Evolutionary conservation across 768 basidiomycete species (phyloP).

Genomic region (Amanita inopinata): DNA sequence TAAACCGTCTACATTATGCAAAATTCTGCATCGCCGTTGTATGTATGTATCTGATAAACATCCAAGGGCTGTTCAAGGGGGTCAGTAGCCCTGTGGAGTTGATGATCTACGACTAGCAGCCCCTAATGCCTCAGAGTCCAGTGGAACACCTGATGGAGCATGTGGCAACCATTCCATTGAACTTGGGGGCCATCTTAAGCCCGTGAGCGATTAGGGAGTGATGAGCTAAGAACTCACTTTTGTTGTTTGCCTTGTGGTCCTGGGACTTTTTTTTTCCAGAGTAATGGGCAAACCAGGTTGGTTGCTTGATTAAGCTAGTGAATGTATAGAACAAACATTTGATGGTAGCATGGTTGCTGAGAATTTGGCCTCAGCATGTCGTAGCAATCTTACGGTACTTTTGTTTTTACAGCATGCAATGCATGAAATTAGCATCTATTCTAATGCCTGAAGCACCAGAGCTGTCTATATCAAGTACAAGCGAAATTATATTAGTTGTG

Average conservation of each 20-base stretch:
- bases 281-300: neutral
- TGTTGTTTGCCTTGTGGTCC: neutral
- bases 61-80: too few relatives aligned
- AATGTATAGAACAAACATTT: too few relatives aligned
- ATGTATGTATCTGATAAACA: too few relatives aligned
- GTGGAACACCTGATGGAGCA: constrained; percentile 2
- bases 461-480: constrained; percentile 11
- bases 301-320: neutral
- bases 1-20: too few relatives aligned
- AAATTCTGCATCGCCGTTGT: too few relatives aligned
- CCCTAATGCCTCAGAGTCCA: neutral
- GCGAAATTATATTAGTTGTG: constrained; percentile 31
- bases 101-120: constrained; percentile 3
- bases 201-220: neutral
- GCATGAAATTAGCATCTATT: constrained; percentile 2
- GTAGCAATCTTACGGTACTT: neutral
- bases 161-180: neutral
- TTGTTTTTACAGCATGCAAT: neutral
- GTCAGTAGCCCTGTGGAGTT: too few relatives aligned
- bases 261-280: neutral
- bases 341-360: constrained; percentile 5
- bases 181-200: neutral
- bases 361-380: neutral
- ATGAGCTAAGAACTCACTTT: too few relatives aligned
- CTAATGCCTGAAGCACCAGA: constrained; percentile 1